A percentile compares a stretch with the other conserved stretches of the same genome.
phyloP scores from a whole-genome alignment of 1,284 basidiomycete genomes.

The Xanthoconium separans region DNA sequence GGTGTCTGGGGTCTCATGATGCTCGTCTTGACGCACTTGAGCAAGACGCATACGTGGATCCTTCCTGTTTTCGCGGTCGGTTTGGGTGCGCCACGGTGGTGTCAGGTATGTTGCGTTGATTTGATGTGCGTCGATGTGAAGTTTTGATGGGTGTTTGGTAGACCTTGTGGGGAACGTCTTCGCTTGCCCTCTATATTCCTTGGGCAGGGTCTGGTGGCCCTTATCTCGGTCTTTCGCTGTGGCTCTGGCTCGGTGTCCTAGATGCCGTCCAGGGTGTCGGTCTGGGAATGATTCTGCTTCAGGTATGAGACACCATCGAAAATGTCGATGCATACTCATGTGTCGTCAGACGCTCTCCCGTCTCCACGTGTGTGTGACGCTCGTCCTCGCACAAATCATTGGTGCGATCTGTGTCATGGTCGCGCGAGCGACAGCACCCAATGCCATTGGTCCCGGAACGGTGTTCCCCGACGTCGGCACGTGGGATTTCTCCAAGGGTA shows the following conservation, averaged over 20 bases:
- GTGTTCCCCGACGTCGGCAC: constrained; percentile 91
- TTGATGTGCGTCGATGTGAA: not conserved
- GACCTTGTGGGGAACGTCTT: constrained; percentile 88
- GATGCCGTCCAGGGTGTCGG: constrained; percentile 93
- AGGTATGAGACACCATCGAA: constrained; percentile 42
- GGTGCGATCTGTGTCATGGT: constrained; percentile 83
- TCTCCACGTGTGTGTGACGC: constrained; percentile 88
- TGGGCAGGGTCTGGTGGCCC: constrained; percentile 86
- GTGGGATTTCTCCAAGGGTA: constrained; percentile 77
- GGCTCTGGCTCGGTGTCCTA: constrained; percentile 92
- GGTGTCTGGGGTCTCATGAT: constrained; percentile 80
- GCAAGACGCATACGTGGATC: constrained; percentile 92
- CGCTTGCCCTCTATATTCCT: constrained; percentile 85
- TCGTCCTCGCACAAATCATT: constrained; percentile 84
- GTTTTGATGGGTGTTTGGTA: constrained; percentile 31
- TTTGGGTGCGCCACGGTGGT: constrained; percentile 89
- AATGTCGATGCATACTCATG: constrained; percentile 1
- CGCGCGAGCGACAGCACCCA: constrained; percentile 83
- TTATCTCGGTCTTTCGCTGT: constrained; percentile 83
- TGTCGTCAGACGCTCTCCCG: constrained; percentile 73
- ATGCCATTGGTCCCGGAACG: constrained; percentile 77
- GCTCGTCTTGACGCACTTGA: constrained; percentile 76
- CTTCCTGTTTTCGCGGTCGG: constrained; percentile 92
- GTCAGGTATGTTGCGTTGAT: constrained; percentile 55
- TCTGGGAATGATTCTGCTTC: constrained; percentile 89